Evolutionary conservation across 495 filamentous ascomycete genomes (phyloP).

Genomic region (Aspergillus heteromorphus): DNA sequence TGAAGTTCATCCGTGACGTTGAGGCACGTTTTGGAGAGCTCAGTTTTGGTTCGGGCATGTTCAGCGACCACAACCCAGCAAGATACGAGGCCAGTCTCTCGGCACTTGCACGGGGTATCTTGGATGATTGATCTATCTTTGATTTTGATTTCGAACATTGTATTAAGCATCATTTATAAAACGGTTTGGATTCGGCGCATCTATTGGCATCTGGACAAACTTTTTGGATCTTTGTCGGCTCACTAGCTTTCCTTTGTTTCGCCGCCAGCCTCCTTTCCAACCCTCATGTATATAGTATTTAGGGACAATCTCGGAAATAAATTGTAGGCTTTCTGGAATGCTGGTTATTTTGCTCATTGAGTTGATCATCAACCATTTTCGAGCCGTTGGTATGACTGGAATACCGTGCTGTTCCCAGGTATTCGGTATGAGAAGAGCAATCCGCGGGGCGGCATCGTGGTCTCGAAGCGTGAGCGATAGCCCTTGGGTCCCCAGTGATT

Average conservation of each 20-base stretch:
- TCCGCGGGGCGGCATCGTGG: too few species aligned
- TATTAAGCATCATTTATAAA: not conserved
- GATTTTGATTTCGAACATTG: not conserved
- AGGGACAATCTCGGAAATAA: slow-evolving; percentile 5
- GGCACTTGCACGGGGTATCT: slow-evolving; percentile 48
- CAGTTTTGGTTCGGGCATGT: slow-evolving; percentile 64
- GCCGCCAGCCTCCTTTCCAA: not conserved
- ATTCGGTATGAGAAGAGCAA: too few species aligned
- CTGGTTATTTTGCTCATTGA: too few species aligned
- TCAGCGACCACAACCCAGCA: slow-evolving; percentile 72
- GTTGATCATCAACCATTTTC: too few species aligned
- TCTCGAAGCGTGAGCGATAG: too few species aligned
- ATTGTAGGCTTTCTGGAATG: too few species aligned
- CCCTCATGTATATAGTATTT: not conserved
- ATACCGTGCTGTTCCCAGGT: too few species aligned
- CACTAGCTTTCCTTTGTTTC: not conserved
- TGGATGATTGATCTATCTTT: slow-evolving; percentile 35
- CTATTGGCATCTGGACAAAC: not conserved
- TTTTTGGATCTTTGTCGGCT: not conserved
- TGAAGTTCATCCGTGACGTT: slow-evolving; percentile 61
- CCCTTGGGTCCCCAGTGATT: too few species aligned
- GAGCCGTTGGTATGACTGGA: too few species aligned
- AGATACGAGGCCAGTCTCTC: slow-evolving; percentile 61
- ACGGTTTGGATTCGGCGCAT: not conserved
- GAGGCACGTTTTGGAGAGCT: slow-evolving; percentile 65